A percentile compares a stretch with the other conserved stretches of the same genome.
Evolutionary conservation across 2,329 filamentous ascomycete species (phyloP).

Genomic region (Penicillium crustosum): DNA sequence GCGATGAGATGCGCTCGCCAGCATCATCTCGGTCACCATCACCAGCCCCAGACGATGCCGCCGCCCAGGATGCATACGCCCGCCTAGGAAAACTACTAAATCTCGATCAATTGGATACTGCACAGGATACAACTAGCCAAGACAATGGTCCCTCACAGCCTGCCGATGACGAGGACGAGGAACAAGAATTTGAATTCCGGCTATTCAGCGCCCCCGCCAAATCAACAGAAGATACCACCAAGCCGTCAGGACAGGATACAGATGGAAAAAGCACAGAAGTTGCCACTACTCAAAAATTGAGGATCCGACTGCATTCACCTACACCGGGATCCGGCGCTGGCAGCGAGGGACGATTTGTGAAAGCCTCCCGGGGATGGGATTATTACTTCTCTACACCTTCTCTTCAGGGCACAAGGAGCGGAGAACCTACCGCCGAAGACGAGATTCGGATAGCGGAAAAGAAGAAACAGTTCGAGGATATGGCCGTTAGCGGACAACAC

Average conservation of each 20-base stretch:
- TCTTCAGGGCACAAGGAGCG: slow-evolving; percentile 19
- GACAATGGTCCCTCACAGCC: slow-evolving; percentile 4
- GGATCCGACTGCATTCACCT: slow-evolving; percentile 42
- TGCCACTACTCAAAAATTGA: slow-evolving; percentile 37
- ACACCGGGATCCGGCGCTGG: slow-evolving; percentile 30
- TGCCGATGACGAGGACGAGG: slow-evolving; percentile 33
- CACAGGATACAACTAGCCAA: neutral
- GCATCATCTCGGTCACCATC: slow-evolving; percentile 33
- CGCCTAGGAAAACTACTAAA: slow-evolving; percentile 37
- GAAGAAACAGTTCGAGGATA: slow-evolving; percentile 36
- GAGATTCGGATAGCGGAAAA: slow-evolving; percentile 16
- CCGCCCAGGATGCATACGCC: slow-evolving; percentile 31
- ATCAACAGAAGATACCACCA: slow-evolving; percentile 8
- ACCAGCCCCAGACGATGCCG: slow-evolving; percentile 29
- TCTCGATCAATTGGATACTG: slow-evolving; percentile 28
- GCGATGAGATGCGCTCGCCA: slow-evolving; percentile 37
- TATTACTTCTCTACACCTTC: slow-evolving; percentile 44
- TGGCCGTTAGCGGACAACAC: slow-evolving; percentile 38
- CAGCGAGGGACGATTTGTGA: slow-evolving; percentile 40
- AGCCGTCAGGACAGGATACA: neutral
- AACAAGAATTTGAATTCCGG: slow-evolving; percentile 47
- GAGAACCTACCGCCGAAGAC: slow-evolving; percentile 8
- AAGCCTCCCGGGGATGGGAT: slow-evolving; percentile 43
- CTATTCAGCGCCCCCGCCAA: slow-evolving; percentile 39
- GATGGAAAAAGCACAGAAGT: neutral